Base-by-base conservation (phyloP, 2,329 filamentous ascomycete species). In the Aureobasidium mangrovei region DNA sequence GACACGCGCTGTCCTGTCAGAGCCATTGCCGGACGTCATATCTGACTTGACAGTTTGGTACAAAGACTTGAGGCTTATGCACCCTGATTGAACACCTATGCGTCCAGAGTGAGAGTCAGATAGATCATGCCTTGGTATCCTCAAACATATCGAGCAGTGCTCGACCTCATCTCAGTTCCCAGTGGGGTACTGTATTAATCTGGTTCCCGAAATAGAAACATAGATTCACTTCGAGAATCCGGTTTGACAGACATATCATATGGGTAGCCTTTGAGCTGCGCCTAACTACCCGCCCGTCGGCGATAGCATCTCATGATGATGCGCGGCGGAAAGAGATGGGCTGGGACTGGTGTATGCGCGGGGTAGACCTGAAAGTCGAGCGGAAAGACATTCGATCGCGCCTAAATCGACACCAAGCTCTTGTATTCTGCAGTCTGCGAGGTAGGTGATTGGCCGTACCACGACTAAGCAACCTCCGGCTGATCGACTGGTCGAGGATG, bases 11-110 rank as follows among this genome's bases (percentile, higher is more conserved):
- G 18, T 35, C 7, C 41, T 53, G 41, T 45, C 49, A 53, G 41
- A 45, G 32, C 31, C 31, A 52, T 52, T 52, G 39, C 7, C 32
- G 7, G 48, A 41, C 38, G 48, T 52, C 41, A 53, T 45, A 53
- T 53, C 49, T 53, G 41, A 44, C 49, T 53, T 32, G 48, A 52
- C 42, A 41, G 28, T 51, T 29, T 24, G 47, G 41, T 29, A 27
- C 7, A n/a, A 5, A 18, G 47, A 51, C 36, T 28, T 41, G 24
- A 41, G 47, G 36, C 47, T 41, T 32, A 51, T 51, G 47, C 47
- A 38, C 41, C 29, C 26, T 40, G 36, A 31, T 41, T 33, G 18
- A 18, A 18, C 33, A 29, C 47, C 40, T 9, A 8, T 33, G 26
- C 18, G 32, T 12, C 40, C 12, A 51, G 8, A 8, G 40, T 41